Evolutionary conservation across 2,329 filamentous ascomycete species (phyloP), one percentile per base, ranked within the genome.

Genomic region (Westerdykella ornata): DNA sequence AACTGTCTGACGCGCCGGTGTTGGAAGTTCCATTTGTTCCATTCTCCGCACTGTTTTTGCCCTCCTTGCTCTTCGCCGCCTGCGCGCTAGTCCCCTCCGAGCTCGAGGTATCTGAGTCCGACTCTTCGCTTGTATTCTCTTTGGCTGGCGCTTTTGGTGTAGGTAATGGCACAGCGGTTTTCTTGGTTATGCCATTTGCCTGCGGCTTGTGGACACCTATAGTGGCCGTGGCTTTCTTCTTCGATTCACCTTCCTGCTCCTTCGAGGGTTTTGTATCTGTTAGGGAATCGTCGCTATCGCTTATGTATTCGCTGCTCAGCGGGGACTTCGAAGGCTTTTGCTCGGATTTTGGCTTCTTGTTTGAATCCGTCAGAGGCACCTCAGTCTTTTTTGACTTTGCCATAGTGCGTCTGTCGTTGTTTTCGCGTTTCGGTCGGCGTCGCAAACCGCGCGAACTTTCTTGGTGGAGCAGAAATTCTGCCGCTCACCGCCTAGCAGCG

Each of bases 291-390:
- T 62, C 60, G 44, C 60, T 60, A 39, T 56, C 58, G 14, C 47
- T 50, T 11, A 68, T 44, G 14, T 60, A 53, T 52, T 69, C 66
- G 40, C 59, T 51, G 49, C 65, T 68, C 51, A 65, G 48, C 38
- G 45, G 42, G 30, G 49, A 29, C 49, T 58, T 61, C 34, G 54
- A 44, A 33, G 50, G 44, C 12, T 45, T 44, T 8, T 44, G 34
- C 26, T 48, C 48, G 3, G 46, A 29, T 43, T 61, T 59, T 6
- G 45, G 43, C 33, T 63, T 62, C 7, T 53, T 38, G 32, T 53
- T 60, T 17, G 53, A 47, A 37, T 52, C 54, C 14, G 63, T 62
- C 11, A 66, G 38, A 13, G 64, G 59, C 19, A 68, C 57, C 8
- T 36, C 45, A 8, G 62, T 64, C 49, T 53, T 57, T 42, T 61